These are phyloP conservation scores for Pichia cactophila DNA, from an alignment of 1,139 yeast species.

Conservation along the genomic window DNA sequence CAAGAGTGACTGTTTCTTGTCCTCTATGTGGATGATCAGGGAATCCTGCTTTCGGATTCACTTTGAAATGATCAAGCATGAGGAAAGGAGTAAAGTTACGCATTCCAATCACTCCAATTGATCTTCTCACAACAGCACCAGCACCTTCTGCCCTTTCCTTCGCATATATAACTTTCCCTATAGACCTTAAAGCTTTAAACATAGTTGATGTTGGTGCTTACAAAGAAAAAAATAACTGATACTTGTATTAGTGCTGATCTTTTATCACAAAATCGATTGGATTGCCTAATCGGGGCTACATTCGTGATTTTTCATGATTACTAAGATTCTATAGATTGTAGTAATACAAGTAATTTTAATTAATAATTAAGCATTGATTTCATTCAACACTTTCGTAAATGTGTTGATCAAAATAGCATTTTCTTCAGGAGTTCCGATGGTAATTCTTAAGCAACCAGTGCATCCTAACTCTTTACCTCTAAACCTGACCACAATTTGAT, in stretches of 20 bases:
- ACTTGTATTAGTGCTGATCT: no score
- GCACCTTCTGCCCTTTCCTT: constrained; percentile 78
- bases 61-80: constrained; percentile 73
- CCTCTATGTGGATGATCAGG: constrained; percentile 94
- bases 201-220: not conserved
- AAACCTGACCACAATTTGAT: constrained; percentile 78
- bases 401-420: constrained; percentile 49
- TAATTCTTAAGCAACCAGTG: constrained; percentile 75
- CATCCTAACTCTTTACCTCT: constrained; percentile 90
- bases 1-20: constrained; percentile 77
- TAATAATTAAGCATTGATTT: constrained; percentile 4
- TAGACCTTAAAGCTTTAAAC: constrained; percentile 34
- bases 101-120: constrained; percentile 62
- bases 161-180: constrained; percentile 55
- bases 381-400: constrained; percentile 35
- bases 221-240: no score
- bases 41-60: constrained; percentile 54
- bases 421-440: constrained; percentile 79
- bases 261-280: no score
- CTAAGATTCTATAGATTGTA: not conserved
- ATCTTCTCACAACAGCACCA: constrained; percentile 78
- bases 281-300: not conserved
- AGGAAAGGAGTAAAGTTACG: constrained; percentile 78
- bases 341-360: not conserved
- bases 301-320: not conserved